These are phyloP conservation scores for Starmerella riodocensis DNA, from an alignment of 805 yeast genomes.

Conservation along the genomic window DNA sequence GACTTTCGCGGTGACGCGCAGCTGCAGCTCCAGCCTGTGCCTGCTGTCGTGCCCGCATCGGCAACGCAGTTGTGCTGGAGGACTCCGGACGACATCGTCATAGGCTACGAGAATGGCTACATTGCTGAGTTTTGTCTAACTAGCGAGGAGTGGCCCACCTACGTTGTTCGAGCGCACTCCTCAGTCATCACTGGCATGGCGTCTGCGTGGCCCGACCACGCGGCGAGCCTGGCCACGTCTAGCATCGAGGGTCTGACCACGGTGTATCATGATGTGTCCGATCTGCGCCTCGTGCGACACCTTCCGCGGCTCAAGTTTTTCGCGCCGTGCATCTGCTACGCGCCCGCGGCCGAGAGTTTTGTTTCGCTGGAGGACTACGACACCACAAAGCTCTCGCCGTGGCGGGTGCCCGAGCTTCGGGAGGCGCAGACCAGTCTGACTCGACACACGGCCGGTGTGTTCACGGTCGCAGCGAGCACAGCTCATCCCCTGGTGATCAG, in stretches of 20 bases:
- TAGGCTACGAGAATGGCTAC: constrained; percentile 48
- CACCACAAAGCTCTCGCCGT: constrained; percentile 29
- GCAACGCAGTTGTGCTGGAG: constrained; percentile 37
- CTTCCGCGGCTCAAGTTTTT: constrained; percentile 9
- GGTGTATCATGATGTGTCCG: constrained; percentile 30
- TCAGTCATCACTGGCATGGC: constrained; percentile 30
- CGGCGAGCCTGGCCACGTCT: constrained; percentile 28
- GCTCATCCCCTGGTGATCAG: constrained; percentile 37
- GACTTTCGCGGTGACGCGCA: background rate
- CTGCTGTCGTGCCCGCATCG: constrained; percentile 4
- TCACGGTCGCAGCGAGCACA: constrained; percentile 31
- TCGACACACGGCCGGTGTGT: constrained; percentile 32
- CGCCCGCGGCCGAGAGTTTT: constrained; percentile 25
- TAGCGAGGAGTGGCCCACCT: constrained; percentile 28
- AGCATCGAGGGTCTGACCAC: constrained; percentile 35
- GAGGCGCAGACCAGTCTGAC: constrained; percentile 28
- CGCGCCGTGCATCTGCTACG: constrained; percentile 18
- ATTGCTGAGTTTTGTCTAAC: constrained; percentile 42
- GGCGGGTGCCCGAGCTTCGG: constrained; percentile 25
- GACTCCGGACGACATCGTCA: constrained; percentile 33
- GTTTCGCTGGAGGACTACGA: constrained; percentile 33
- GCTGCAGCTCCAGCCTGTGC: constrained; percentile 28
- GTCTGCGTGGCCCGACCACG: constrained; percentile 29
- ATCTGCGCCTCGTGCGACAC: constrained; percentile 16
- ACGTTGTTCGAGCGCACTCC: constrained; percentile 30